phyloP scores from a whole-genome alignment of 768 basidiomycete species.

The Tricholoma saponaceum region DNA sequence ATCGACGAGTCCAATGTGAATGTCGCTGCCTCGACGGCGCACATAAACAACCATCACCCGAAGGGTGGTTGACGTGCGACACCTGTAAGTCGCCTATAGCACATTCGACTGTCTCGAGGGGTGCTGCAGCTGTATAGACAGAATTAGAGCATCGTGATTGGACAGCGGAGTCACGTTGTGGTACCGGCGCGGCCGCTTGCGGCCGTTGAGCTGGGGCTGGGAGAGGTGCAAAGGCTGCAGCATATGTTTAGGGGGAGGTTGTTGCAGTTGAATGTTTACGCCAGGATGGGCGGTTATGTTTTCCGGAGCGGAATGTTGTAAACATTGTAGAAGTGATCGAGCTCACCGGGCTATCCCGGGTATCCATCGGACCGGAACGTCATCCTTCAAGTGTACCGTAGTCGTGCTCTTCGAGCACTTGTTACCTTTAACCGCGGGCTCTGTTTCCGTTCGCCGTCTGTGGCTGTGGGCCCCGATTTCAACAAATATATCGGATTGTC shows the following conservation, averaged over 20 bases:
- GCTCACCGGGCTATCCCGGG: no score
- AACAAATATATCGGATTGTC: no score
- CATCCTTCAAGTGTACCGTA: no score
- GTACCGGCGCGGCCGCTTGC: slow-evolving; percentile 12
- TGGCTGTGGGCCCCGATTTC: no score
- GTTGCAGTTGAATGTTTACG: neutral
- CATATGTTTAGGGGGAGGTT: neutral
- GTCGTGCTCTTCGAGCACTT: no score
- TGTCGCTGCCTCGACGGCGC: no score
- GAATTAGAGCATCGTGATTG: slow-evolving; percentile 36
- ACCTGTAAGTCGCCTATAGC: slow-evolving; percentile 51
- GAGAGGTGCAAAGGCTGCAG: neutral
- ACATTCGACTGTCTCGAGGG: slow-evolving; percentile 62
- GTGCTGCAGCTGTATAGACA: slow-evolving; percentile 72
- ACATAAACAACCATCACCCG: no score
- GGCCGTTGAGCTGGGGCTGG: slow-evolving; percentile 19
- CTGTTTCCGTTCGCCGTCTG: no score
- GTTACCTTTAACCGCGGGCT: no score
- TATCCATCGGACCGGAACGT: no score
- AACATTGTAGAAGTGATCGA: neutral
- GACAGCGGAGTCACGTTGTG: slow-evolving; percentile 11
- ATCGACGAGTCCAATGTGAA: no score
- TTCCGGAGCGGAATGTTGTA: slow-evolving; percentile 8
- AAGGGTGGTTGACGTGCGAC: no score
- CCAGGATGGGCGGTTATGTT: slow-evolving; percentile 26